Percentiles rank a stretch among this genome's conserved stretches.
These are phyloP conservation scores for Castanea mollissima DNA, from an alignment of 306 rosid genomes.

Conservation along the genomic window DNA sequence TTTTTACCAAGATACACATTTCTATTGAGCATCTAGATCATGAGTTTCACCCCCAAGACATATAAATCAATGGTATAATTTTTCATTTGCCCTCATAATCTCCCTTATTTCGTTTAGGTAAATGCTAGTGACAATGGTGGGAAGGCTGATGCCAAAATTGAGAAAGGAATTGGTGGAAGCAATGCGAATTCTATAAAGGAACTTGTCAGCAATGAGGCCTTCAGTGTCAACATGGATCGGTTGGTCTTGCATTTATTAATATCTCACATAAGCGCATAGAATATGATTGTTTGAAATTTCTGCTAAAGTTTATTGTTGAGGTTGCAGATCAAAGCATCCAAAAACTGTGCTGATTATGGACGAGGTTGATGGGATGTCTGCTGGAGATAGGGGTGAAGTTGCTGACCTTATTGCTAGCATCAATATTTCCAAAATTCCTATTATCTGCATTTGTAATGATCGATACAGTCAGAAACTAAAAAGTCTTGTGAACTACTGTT, in stretches of 20 bases:
- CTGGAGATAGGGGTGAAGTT: constrained; percentile 98
- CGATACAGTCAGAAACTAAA: constrained; percentile 96
- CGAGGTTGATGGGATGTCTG: constrained; percentile 99
- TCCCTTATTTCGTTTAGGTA: constrained; percentile 52
- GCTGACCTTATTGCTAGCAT: constrained; percentile 94
- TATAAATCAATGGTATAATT: background rate
- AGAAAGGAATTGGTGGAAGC: constrained; percentile 89
- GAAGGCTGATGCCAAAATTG: constrained; percentile 91
- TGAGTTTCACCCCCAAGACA: background rate
- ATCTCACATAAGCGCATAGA: constrained; percentile 12
- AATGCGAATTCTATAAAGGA: constrained; percentile 85
- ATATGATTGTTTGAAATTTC: constrained; percentile 12
- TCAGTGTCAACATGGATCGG: constrained; percentile 57
- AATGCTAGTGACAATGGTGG: constrained; percentile 98
- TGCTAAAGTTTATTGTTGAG: constrained; percentile 17
- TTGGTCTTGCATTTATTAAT: constrained; percentile 41
- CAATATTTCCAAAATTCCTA: constrained; percentile 88
- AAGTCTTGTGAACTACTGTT: constrained; percentile 92
- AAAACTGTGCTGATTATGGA: constrained; percentile 96
- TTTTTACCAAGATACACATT: constrained; percentile 8
- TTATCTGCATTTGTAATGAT: constrained; percentile 96
- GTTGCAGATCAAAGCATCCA: constrained; percentile 64
- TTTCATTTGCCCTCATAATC: constrained; percentile 1
- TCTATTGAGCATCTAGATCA: background rate
- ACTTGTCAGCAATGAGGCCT: constrained; percentile 64